Conservation (phyloP, 176 grass and related monocot genomes). For the Chloris gayana region DNA sequence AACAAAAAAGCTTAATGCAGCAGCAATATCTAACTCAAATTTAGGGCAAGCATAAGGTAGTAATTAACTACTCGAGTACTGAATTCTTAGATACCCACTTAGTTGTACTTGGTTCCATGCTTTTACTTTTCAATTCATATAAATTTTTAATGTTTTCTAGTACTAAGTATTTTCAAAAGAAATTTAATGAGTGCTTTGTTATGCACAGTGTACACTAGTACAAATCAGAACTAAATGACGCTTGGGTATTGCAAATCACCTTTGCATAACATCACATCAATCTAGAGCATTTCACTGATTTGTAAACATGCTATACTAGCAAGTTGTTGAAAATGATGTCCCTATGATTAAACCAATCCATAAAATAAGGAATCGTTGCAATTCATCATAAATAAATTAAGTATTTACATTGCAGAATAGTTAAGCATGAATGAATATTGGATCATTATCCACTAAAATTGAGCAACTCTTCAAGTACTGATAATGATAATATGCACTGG, state of each 20-base stretch:
- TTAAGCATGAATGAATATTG: background rate
- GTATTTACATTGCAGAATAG: background rate
- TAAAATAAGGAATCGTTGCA: background rate
- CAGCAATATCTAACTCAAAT: constrained; percentile 6
- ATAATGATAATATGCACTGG: background rate
- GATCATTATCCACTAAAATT: background rate
- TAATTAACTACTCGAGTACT: constrained; percentile 9
- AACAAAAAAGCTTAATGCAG: background rate
- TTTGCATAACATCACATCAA: constrained; percentile 2
- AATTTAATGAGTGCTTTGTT: background rate
- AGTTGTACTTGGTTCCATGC: background rate
- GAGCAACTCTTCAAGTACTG: background rate
- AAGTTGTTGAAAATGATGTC: background rate
- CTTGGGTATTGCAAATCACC: background rate
- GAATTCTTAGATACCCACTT: background rate
- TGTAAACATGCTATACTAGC: background rate
- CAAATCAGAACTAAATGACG: background rate
- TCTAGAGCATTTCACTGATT: background rate
- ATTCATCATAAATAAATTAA: background rate
- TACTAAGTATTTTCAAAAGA: background rate
- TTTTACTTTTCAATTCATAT: constrained; percentile 1
- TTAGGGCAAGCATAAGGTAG: background rate
- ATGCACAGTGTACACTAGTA: no score
- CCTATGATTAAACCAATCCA: background rate
- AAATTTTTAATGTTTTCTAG: background rate